phyloP scores from a whole-genome alignment of 1,284 basidiomycete species.

The Paramarasmius palmivorus region DNA sequence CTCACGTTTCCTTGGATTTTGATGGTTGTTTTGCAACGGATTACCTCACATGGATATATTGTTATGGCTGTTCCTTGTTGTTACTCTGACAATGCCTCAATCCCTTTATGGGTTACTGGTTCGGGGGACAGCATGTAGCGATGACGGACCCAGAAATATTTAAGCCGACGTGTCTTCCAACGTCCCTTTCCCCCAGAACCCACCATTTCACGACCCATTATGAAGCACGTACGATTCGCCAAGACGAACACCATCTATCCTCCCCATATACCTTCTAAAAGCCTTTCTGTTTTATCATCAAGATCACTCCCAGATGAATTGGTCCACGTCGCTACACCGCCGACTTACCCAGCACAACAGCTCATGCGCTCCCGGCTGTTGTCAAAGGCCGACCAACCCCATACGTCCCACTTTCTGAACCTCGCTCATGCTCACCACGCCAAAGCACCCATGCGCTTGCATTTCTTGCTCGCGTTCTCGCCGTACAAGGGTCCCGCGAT shows the following conservation, averaged over 20 bases:
- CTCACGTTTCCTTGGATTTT: no score
- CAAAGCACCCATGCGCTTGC: constrained; percentile 31
- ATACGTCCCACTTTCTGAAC: constrained; percentile 10
- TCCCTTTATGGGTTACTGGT: neutral
- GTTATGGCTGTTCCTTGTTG: neutral
- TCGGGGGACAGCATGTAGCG: neutral
- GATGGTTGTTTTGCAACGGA: no score
- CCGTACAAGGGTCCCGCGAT: constrained; percentile 36
- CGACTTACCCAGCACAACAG: neutral
- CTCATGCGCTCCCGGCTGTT: constrained; percentile 5
- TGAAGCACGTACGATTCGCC: constrained; percentile 48
- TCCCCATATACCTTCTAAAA: constrained; percentile 24
- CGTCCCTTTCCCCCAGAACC: constrained; percentile 11
- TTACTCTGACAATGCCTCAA: neutral
- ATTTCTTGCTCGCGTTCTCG: constrained; percentile 42
- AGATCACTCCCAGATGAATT: constrained; percentile 40
- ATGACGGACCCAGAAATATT: neutral
- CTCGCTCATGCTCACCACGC: constrained; percentile 5
- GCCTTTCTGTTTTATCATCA: constrained; percentile 26
- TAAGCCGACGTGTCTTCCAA: constrained; percentile 9
- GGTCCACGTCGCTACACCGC: constrained; percentile 30
- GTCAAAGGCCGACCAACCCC: constrained; percentile 4
- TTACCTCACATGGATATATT: neutral
- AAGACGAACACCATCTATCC: constrained; percentile 45
- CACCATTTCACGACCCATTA: constrained; percentile 21